Base-by-base conservation (phyloP, 371 early-diverging fungal genomes). In the Circinella minor region DNA sequence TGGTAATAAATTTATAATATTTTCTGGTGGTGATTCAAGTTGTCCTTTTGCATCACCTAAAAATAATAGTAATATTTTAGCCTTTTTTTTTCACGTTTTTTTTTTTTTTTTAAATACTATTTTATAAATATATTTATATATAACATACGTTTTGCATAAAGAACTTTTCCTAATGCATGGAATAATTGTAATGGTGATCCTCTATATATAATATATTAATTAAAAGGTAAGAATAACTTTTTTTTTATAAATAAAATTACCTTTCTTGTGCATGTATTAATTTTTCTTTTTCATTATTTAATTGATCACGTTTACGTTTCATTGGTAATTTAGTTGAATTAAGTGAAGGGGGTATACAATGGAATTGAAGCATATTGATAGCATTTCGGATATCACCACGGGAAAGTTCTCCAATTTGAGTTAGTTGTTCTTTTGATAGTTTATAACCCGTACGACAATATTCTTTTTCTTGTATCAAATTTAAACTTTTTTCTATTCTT, bases 341-440 rank as follows among this genome's bases (percentile, higher is more conserved):
- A 10, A 11, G 39, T 36, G 54, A 51, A 27, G 37, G 11, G 47
- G 68, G 69, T 57, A 54, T 65, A 37, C 55, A 70, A 63, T 77
- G 70, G 55, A 80, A 81, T 36, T 84, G 84, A 5, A 84, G 55
- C 1, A 66, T 71, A 27, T 80, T 78, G 66, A 84, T 81, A 18
- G 84, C 80, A 36, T 67, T 61, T 34, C 84, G 76, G 18, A 84
- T 71, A 43, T 84, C 84, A 5, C 84, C 84, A 14, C 77, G 69
- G 14, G 78, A 71, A 6, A 43, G 27, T 4, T 76, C 76, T 3
- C 68, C 61, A 14, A 81, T 71, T 3, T 54, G 64, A 0, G 71
- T 61, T 0, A 81, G 18, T 17, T 63, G 62, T 0, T 65, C 59
- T n/a, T 67, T 49, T 18, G 51, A 59, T 6, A 68, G 17, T 37